Evolutionary conservation across 257 asterid species (phyloP).

Genomic region (Plectranthus barbatus): DNA sequence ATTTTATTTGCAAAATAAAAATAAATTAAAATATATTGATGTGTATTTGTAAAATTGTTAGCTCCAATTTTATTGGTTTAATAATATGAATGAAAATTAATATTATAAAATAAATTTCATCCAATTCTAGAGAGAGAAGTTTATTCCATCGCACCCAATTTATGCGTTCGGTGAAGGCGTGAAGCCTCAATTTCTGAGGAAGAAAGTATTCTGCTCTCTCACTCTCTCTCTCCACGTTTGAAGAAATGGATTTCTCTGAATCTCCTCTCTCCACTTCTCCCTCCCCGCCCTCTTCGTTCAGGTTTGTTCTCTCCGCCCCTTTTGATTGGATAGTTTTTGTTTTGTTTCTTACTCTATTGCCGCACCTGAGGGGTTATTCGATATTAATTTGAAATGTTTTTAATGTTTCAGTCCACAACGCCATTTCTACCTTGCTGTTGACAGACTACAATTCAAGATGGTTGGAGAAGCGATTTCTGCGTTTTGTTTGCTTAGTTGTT

Average conservation of each 20-base stretch:
- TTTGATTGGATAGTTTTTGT: not conserved
- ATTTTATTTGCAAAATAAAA: too few relatives aligned
- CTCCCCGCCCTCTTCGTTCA: constrained; percentile 39
- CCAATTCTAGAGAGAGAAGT: too few relatives aligned
- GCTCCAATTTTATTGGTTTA: too few relatives aligned
- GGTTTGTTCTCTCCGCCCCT: constrained; percentile 13
- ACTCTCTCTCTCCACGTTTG: not conserved
- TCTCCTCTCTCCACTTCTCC: constrained; percentile 53
- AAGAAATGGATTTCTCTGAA: constrained; percentile 53
- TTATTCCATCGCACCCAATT: too few relatives aligned
- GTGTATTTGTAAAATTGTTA: too few relatives aligned
- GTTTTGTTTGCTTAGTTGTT: not conserved
- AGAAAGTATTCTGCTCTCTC: too few relatives aligned
- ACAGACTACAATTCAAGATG: constrained; percentile 77
- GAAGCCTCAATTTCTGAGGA: too few relatives aligned
- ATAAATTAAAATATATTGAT: too few relatives aligned
- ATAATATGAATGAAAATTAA: too few relatives aligned
- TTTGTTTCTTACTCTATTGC: not conserved
- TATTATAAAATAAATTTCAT: too few relatives aligned
- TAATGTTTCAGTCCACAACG: constrained; percentile 56
- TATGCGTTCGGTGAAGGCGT: too few relatives aligned
- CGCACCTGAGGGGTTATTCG: not conserved
- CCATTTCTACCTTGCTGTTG: constrained; percentile 95
- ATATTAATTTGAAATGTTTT: not conserved
- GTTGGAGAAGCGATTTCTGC: constrained; percentile 18